Conservation (phyloP, 2,329 filamentous ascomycete species). For the Dendryphion nanum region DNA sequence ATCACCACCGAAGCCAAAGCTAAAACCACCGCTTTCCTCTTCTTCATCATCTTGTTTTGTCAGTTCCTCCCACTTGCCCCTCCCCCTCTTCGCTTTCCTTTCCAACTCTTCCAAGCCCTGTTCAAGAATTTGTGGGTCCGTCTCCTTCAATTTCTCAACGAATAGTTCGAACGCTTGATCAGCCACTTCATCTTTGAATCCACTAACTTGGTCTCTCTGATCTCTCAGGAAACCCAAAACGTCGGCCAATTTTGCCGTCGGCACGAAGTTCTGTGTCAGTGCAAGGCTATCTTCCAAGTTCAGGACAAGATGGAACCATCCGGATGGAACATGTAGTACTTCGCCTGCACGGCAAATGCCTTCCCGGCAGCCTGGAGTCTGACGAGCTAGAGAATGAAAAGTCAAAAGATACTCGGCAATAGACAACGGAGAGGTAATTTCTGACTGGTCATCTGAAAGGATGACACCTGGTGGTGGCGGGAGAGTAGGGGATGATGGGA, state of each 20-base stretch:
- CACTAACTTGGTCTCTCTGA: conserved; percentile 81
- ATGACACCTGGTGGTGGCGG: conserved; percentile 83
- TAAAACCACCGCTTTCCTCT: conserved; percentile 51
- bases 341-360: conserved; percentile 83
- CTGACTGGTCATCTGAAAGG: conserved; percentile 83
- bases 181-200: conserved; percentile 69
- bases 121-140: conserved; percentile 63
- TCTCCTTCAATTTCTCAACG: conserved; percentile 61
- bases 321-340: conserved; percentile 86
- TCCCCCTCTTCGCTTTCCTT: conserved; percentile 63
- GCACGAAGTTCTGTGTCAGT: conserved; percentile 94
- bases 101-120: conserved; percentile 65
- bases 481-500: conserved; percentile 64
- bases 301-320: conserved; percentile 96
- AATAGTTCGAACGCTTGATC: conserved; percentile 74
- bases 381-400: conserved; percentile 81
- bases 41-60: conserved; percentile 56
- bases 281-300: conserved; percentile 84
- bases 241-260: conserved; percentile 67
- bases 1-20: conserved; percentile 60
- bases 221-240: conserved; percentile 79
- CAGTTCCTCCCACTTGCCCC: conserved; percentile 79
- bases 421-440: conserved; percentile 89
- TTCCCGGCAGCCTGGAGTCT: conserved; percentile 74
- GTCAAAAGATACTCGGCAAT: conserved; percentile 95